Percentiles rank a stretch among this genome's conserved stretches.
phyloP scores from a whole-genome alignment of 306 rosid genomes.

The Malus fusca region DNA sequence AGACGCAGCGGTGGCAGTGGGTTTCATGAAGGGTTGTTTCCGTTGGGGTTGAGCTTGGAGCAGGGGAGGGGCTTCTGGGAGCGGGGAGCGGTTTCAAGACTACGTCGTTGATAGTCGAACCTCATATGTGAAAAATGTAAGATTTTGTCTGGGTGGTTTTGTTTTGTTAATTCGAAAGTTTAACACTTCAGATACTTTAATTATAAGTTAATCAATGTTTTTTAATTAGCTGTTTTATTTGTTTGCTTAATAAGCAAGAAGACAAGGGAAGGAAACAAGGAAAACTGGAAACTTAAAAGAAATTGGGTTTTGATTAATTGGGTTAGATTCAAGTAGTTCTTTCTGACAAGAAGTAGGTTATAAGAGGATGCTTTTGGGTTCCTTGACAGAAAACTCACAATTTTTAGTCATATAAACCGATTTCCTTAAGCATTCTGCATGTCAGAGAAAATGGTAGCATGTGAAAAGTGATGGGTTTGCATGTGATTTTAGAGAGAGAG shows the following conservation, averaged over 20 bases:
- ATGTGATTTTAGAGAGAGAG: neutral
- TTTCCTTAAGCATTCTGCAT: neutral
- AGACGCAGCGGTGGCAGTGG: slow-evolving; percentile 25
- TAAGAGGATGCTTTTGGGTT: neutral
- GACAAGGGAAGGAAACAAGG: too few relatives aligned
- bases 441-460: neutral
- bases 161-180: too few relatives aligned
- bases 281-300: too few relatives aligned
- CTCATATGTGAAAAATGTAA: slow-evolving; percentile 42
- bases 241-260: too few relatives aligned
- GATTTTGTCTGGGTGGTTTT: too few relatives aligned
- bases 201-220: too few relatives aligned
- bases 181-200: too few relatives aligned
- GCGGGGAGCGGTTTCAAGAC: slow-evolving; percentile 67
- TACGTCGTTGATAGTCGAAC: slow-evolving; percentile 57
- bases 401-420: neutral
- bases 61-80: slow-evolving; percentile 87
- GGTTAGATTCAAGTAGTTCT: too few relatives aligned
- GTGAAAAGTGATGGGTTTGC: slow-evolving; percentile 14
- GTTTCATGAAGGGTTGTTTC: slow-evolving; percentile 61
- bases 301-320: too few relatives aligned
- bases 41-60: slow-evolving; percentile 81
- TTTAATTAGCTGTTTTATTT: too few relatives aligned
- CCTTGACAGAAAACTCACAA: neutral
- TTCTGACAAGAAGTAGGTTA: too few relatives aligned